Conservation (phyloP, 2,329 filamentous ascomycete genomes). For the Polytolypa hystricis region DNA sequence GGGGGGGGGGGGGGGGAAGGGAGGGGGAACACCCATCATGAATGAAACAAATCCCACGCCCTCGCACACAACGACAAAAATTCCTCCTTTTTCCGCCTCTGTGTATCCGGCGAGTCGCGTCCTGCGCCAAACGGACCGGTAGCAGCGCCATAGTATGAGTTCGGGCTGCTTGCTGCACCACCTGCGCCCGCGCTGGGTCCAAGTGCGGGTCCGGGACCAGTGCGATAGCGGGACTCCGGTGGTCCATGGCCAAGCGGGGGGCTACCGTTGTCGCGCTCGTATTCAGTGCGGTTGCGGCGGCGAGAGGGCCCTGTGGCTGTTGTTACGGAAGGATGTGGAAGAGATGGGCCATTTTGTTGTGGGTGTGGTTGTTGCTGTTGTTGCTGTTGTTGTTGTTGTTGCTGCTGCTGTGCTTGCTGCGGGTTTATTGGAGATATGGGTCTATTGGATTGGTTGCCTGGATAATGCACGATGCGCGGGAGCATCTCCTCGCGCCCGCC, state of each 20-base stretch:
- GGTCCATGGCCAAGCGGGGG: slow-evolving; percentile 71
- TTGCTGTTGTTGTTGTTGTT: slow-evolving; percentile 13
- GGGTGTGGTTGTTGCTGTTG: slow-evolving; percentile 30
- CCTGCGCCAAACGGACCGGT: slow-evolving; percentile 41
- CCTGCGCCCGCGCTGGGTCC: background rate
- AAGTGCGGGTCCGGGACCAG: slow-evolving; percentile 20
- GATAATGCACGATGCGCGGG: slow-evolving; percentile 91
- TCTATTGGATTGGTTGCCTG: slow-evolving; percentile 81
- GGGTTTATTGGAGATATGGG: slow-evolving; percentile 35
- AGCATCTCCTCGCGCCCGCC: slow-evolving; percentile 87
- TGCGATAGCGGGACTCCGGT: slow-evolving; percentile 39
- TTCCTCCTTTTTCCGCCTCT: slow-evolving; percentile 80
- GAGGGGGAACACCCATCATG: slow-evolving; percentile 38
- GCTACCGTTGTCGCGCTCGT: slow-evolving; percentile 75
- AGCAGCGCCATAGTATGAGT: background rate
- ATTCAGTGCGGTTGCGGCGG: slow-evolving; percentile 75
- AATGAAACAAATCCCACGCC: slow-evolving; percentile 97
- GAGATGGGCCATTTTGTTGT: slow-evolving; percentile 16
- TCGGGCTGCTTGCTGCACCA: background rate
- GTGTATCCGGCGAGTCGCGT: slow-evolving; percentile 70
- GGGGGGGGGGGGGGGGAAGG: background rate
- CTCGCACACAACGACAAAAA: slow-evolving; percentile 77
- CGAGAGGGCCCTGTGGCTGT: slow-evolving; percentile 34
- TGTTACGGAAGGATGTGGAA: slow-evolving; percentile 1
- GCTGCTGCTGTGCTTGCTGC: slow-evolving; percentile 19